These are phyloP conservation scores for Phaffia rhodozyma DNA, from an alignment of 1,284 basidiomycete genomes.

Conservation along the genomic window DNA sequence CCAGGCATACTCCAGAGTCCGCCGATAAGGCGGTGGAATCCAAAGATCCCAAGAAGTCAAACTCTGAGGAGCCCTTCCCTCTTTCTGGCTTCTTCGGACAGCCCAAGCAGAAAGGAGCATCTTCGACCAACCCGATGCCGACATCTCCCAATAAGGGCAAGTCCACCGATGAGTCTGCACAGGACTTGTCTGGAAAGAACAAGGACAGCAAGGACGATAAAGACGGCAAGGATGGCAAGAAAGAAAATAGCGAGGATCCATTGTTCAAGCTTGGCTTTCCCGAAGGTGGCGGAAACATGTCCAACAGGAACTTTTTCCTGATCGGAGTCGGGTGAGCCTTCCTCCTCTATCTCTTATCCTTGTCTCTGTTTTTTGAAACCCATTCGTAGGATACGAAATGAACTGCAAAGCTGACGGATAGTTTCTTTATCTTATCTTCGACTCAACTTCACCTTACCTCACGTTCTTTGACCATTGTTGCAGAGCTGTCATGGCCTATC, in stretches of 20 bases:
- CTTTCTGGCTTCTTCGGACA: too few species aligned
- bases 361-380: neutral
- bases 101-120: too few species aligned
- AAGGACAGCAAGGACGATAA: too few species aligned
- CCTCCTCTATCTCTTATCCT: neutral
- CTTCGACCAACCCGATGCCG: too few species aligned
- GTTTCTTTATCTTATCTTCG: neutral
- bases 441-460: neutral
- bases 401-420: neutral
- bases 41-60: too few species aligned
- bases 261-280: neutral
- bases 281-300: neutral
- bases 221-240: neutral
- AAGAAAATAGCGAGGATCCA: neutral
- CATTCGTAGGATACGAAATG: neutral
- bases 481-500: neutral
- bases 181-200: too few species aligned
- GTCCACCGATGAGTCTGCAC: too few species aligned
- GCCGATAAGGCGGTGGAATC: too few species aligned
- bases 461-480: neutral
- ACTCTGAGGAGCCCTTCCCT: too few species aligned
- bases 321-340: neutral
- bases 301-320: neutral
- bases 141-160: too few species aligned
- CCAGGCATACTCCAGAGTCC: too few species aligned